Percentiles rank a stretch among this genome's conserved stretches.
Evolutionary conservation across 345 rosid species (phyloP).

Genomic region (Excoecaria agallocha): DNA sequence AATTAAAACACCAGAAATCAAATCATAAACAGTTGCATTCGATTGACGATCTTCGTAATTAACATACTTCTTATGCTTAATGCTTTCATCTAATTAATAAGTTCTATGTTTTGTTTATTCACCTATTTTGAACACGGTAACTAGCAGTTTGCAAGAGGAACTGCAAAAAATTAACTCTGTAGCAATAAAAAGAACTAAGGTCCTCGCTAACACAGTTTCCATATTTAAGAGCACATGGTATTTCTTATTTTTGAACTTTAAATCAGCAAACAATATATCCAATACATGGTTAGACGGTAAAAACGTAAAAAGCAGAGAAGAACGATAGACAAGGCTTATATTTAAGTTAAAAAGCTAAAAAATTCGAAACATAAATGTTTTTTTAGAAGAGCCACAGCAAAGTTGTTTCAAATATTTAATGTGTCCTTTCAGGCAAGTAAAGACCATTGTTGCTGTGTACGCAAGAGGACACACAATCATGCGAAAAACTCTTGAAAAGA

Average conservation of each 20-base stretch:
- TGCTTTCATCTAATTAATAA: no score
- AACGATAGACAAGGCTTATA: no score
- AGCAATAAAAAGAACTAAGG: not conserved
- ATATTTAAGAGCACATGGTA: no score
- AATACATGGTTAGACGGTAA: no score
- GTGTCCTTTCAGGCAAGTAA: not conserved
- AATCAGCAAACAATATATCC: no score
- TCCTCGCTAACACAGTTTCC: no score
- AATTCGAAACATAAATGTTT: not conserved
- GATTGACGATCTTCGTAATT: not conserved
- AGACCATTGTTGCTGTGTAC: not conserved
- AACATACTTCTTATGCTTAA: not conserved
- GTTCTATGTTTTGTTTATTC: not conserved
- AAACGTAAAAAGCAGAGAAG: no score
- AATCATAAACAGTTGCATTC: no score
- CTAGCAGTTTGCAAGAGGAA: not conserved
- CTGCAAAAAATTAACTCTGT: not conserved
- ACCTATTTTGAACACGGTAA: not conserved
- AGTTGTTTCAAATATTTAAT: not conserved
- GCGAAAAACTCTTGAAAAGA: slow-evolving; percentile 10
- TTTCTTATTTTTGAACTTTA: no score
- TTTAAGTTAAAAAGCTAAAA: no score
- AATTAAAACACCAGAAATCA: not conserved
- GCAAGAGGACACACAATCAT: not conserved
- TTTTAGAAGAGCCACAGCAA: not conserved